These are phyloP conservation scores for Mucor indicus DNA, from an alignment of 371 early-diverging fungal species.

Conservation along the genomic window DNA sequence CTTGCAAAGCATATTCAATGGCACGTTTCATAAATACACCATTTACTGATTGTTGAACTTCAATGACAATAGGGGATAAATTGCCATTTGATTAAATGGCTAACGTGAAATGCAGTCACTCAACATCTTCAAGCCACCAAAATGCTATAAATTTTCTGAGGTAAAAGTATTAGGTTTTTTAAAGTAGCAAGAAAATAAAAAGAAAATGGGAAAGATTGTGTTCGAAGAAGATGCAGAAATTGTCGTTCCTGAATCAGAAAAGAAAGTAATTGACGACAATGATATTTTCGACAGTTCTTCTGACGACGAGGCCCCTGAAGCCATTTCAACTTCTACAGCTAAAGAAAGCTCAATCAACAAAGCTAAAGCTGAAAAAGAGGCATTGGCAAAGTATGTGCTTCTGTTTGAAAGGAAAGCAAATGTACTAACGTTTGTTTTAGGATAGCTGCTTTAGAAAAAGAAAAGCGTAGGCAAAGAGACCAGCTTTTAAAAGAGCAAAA, in stretches of 20 bases:
- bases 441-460: slow-evolving; percentile 30
- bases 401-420: not conserved
- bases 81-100: no score
- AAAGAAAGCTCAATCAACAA: slow-evolving; percentile 21
- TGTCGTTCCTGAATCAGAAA: slow-evolving; percentile 19
- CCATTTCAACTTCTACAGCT: slow-evolving; percentile 35
- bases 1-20: not conserved
- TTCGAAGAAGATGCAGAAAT: slow-evolving; percentile 39
- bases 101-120: no score
- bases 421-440: slow-evolving; percentile 8
- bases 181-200: no score
- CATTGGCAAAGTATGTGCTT: slow-evolving; percentile 35
- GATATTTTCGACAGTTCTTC: slow-evolving; percentile 16
- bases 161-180: no score
- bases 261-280: slow-evolving; percentile 12
- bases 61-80: no score
- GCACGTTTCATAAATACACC: not conserved
- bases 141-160: no score
- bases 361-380: slow-evolving; percentile 33
- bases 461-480: slow-evolving; percentile 45
- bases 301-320: slow-evolving; percentile 51
- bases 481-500: slow-evolving; percentile 47
- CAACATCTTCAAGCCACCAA: no score
- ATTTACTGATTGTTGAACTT: not conserved
- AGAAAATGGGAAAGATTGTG: slow-evolving; percentile 35